Percentiles rank a stretch among this genome's conserved stretches.
Evolutionary conservation across 2,329 filamentous ascomycete species (phyloP).

Genomic region (Pseudopithomyces chartarum): DNA sequence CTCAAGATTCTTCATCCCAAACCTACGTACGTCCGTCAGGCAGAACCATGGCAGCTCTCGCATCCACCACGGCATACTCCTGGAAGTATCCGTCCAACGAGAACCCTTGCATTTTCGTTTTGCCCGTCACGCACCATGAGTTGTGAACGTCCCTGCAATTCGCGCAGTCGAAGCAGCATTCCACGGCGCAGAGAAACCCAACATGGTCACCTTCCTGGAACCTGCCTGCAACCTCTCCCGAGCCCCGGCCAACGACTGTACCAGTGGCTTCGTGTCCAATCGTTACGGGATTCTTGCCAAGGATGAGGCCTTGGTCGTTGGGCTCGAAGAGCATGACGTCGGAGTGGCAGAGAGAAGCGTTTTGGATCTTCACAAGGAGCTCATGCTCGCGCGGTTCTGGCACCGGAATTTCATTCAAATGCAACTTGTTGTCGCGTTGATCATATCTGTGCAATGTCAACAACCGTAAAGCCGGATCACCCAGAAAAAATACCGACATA

Average conservation of each 20-base stretch:
- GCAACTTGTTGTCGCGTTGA: constrained; percentile 40
- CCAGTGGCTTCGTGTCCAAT: constrained; percentile 42
- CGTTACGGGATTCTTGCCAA: constrained; percentile 37
- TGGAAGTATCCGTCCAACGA: constrained; percentile 35
- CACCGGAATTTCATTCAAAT: constrained; percentile 52
- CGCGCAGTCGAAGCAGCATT: constrained; percentile 40
- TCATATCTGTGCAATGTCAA: constrained; percentile 27
- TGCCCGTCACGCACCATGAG: constrained; percentile 32
- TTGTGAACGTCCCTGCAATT: constrained; percentile 37
- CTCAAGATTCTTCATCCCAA: not conserved
- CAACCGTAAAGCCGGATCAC: no score
- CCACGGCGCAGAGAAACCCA: constrained; percentile 38
- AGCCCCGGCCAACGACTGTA: constrained; percentile 29
- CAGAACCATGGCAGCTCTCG: constrained; percentile 33
- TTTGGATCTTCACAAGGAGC: constrained; percentile 46
- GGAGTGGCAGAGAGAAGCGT: constrained; percentile 48
- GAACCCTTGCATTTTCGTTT: constrained; percentile 39
- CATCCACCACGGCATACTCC: constrained; percentile 38
- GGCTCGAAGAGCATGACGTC: constrained; percentile 46
- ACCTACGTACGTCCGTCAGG: constrained; percentile 27
- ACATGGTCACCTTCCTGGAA: constrained; percentile 41
- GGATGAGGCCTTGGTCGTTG: constrained; percentile 39
- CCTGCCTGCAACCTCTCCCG: constrained; percentile 25
- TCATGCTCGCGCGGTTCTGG: constrained; percentile 50
- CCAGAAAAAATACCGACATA: constrained; percentile 6